Percentiles rank a stretch among this genome's conserved stretches.
Evolutionary conservation across 352 stramenopile species (phyloP).

Genomic region (Phytophthora rubi): DNA sequence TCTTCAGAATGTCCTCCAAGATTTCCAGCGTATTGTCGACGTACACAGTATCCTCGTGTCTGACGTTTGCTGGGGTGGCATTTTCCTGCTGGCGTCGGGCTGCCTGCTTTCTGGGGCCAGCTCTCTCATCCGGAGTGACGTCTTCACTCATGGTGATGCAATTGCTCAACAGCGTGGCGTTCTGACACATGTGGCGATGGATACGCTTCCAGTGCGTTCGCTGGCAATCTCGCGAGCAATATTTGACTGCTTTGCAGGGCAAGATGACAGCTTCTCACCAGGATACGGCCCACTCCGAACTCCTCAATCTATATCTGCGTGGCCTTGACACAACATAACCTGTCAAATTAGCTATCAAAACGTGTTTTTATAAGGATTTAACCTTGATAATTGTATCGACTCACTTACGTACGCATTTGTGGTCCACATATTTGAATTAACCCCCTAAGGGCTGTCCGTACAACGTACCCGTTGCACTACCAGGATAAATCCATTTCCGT

Average conservation of each 20-base stretch:
- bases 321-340: too few relatives aligned
- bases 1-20: conserved; percentile 29
- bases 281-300: too few relatives aligned
- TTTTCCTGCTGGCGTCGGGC: conserved; percentile 2
- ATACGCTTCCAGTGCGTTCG: conserved; percentile 41
- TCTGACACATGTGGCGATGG: conserved; percentile 39
- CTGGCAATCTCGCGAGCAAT: conserved; percentile 43
- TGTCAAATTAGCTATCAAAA: too few relatives aligned
- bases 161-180: conserved; percentile 24
- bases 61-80: background rate
- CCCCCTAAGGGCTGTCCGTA: too few relatives aligned
- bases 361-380: too few relatives aligned
- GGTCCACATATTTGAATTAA: too few relatives aligned
- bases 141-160: conserved; percentile 36
- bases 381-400: too few relatives aligned
- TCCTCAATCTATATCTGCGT: too few relatives aligned
- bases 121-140: conserved; percentile 27
- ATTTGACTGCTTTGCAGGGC: conserved; percentile 39
- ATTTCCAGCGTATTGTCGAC: conserved; percentile 32
- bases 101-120: background rate
- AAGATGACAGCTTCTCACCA: conserved; percentile 23
- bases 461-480: too few relatives aligned
- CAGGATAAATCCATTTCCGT: too few relatives aligned
- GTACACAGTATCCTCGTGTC: conserved; percentile 18
- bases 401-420: too few relatives aligned